phyloP scores from a whole-genome alignment of 2,329 filamentous ascomycete species.

The Fusarium sacchari region DNA sequence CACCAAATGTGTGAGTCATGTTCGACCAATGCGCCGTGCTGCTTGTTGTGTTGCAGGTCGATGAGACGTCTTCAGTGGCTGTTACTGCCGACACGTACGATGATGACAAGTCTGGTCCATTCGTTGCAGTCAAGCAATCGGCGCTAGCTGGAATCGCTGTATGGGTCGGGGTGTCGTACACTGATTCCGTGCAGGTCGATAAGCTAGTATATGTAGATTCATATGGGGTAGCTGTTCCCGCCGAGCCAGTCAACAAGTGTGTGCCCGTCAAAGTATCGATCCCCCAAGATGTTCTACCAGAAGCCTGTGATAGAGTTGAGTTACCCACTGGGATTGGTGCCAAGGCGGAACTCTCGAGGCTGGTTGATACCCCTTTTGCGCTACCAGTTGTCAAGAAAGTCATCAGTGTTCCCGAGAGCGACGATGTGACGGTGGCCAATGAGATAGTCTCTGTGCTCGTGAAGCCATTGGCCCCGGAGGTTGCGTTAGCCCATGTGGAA shows the following conservation, averaged over 20 bases:
- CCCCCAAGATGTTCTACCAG: slow-evolving; percentile 9
- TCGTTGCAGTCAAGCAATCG: slow-evolving; percentile 16
- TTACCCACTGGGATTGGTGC: slow-evolving; percentile 21
- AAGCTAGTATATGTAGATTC: slow-evolving; percentile 12
- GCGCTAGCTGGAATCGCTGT: slow-evolving; percentile 10
- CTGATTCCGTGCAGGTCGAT: slow-evolving; percentile 30
- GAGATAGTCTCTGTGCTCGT: slow-evolving; percentile 14
- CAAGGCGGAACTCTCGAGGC: slow-evolving; percentile 5
- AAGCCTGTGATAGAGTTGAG: slow-evolving; percentile 23
- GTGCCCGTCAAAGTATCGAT: slow-evolving; percentile 11
- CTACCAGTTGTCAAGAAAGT: neutral
- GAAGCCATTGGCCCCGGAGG: slow-evolving; percentile 4
- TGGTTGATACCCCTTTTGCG: slow-evolving; percentile 19
- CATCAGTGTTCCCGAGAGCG: neutral
- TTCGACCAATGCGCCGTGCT: slow-evolving; percentile 32
- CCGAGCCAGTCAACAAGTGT: neutral
- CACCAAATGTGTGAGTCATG: slow-evolving; percentile 15
- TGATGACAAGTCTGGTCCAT: slow-evolving; percentile 1
- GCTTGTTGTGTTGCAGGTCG: slow-evolving; percentile 40
- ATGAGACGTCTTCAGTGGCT: slow-evolving; percentile 10
- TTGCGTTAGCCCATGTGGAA: slow-evolving; percentile 32
- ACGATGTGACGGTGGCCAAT: slow-evolving; percentile 2
- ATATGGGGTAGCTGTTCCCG: slow-evolving; percentile 20
- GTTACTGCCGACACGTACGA: slow-evolving; percentile 22
- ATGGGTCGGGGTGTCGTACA: neutral